A percentile compares a stretch with the other conserved stretches of the same genome.
phyloP scores from a whole-genome alignment of 2,329 filamentous ascomycete genomes.

The Fusarium bactridioides region DNA sequence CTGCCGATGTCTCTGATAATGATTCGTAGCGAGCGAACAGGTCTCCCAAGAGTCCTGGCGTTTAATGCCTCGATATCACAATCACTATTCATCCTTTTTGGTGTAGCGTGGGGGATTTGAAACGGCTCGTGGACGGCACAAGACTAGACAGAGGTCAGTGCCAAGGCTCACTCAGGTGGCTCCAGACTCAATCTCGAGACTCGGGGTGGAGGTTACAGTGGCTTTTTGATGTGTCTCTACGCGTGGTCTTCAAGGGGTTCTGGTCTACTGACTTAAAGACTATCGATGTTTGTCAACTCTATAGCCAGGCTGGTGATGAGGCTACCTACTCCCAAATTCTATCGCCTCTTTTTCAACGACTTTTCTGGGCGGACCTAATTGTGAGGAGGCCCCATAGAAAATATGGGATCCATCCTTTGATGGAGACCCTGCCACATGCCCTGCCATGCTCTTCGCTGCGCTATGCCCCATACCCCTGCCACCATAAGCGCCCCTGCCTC shows the following conservation, averaged over 20 bases:
- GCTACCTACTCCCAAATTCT: constrained; percentile 6
- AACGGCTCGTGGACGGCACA: constrained; percentile 20
- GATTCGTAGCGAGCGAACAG: not conserved
- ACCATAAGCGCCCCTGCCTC: constrained; percentile 27
- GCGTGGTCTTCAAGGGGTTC: not conserved
- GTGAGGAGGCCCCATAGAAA: not conserved
- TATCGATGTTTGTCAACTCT: not conserved
- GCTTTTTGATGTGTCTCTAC: not conserved
- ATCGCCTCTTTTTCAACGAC: constrained; percentile 25
- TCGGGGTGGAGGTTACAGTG: constrained; percentile 15
- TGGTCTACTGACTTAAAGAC: not conserved
- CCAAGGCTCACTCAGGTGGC: constrained; percentile 29
- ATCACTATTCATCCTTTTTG: not conserved
- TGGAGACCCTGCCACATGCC: constrained; percentile 21
- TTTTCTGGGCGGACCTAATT: constrained; percentile 3
- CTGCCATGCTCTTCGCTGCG: constrained; percentile 8
- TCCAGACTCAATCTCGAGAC: constrained; percentile 10
- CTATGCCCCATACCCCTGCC: constrained; percentile 17
- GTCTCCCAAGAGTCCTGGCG: not conserved
- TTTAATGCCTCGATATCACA: constrained; percentile 4
- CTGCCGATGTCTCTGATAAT: constrained; percentile 16
- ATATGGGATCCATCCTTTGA: constrained; percentile 9
- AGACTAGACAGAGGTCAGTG: constrained; percentile 11
- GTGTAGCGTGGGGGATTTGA: constrained; percentile 18
- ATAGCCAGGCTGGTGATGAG: not conserved